Conservation (phyloP, 2,329 filamentous ascomycete species). For the Alternaria novae-zelandiae region DNA sequence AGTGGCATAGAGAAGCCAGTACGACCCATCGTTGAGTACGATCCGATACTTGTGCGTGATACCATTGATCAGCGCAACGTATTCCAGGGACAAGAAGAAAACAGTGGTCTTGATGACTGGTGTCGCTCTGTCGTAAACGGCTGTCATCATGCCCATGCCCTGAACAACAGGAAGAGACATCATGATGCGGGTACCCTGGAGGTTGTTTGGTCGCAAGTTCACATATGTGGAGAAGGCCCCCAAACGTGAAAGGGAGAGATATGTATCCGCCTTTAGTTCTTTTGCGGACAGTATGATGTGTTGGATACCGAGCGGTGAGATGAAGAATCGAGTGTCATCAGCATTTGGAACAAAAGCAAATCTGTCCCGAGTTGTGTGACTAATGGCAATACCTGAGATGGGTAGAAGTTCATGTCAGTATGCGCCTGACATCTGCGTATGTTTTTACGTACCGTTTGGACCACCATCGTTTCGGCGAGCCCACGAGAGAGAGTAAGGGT, state of each 20-base stretch:
- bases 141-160: conserved; percentile 88
- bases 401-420: not conserved
- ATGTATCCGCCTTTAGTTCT: conserved; percentile 70
- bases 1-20: conserved; percentile 83
- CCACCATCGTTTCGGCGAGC: conserved; percentile 59
- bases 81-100: conserved; percentile 72
- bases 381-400: conserved; percentile 65
- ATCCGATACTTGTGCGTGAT: conserved; percentile 47
- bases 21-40: conserved; percentile 59
- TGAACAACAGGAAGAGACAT: conserved; percentile 85
- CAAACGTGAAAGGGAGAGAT: conserved; percentile 59
- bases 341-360: conserved; percentile 56
- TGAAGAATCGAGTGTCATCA: conserved; percentile 68
- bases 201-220: conserved; percentile 62
- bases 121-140: conserved; percentile 71
- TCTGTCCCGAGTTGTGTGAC: conserved; percentile 74
- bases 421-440: not conserved
- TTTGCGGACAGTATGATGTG: conserved; percentile 80
- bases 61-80: conserved; percentile 35
- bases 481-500: conserved; percentile 63
- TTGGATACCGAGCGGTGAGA: conserved; percentile 84
- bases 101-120: conserved; percentile 78
- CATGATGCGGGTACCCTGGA: conserved; percentile 59
- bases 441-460: conserved; percentile 68
- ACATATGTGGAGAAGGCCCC: conserved; percentile 69